These are phyloP conservation scores for Pyricularia pennisetigena DNA, from an alignment of 2,329 filamentous ascomycete species.

Conservation along the genomic window DNA sequence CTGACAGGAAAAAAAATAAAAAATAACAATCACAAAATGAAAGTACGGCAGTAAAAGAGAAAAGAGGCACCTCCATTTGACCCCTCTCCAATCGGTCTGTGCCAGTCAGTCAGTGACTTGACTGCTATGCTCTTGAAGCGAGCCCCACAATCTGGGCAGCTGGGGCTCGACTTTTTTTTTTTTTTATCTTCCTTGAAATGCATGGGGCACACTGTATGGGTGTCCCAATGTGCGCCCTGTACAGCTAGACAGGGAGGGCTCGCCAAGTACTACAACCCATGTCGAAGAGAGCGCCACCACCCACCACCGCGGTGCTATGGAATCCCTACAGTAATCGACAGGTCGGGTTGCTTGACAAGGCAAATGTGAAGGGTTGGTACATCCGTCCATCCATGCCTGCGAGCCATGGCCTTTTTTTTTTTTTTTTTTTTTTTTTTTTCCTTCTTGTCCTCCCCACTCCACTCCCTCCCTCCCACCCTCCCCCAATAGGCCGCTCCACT, in stretches of 20 bases:
- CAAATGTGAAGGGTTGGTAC: background rate
- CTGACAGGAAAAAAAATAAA: background rate
- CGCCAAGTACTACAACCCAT: background rate
- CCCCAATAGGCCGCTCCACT: background rate
- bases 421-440: background rate
- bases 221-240: background rate
- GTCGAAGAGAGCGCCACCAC: background rate
- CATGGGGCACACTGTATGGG: background rate
- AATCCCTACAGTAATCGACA: background rate
- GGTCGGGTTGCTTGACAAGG: background rate
- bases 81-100: background rate
- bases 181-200: background rate
- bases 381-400: background rate
- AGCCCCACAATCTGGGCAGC: background rate
- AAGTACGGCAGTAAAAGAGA: background rate
- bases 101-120: background rate
- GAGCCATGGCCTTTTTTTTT: background rate
- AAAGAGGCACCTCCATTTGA: background rate
- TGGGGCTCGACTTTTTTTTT: background rate
- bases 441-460: background rate
- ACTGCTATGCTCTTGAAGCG: background rate
- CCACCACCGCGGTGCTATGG: background rate
- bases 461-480: background rate
- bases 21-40: background rate
- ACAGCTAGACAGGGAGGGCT: background rate